Percentiles rank a stretch among this genome's conserved stretches.
Conservation (phyloP, 345 rosid species). For the Physaria fendleri region DNA sequence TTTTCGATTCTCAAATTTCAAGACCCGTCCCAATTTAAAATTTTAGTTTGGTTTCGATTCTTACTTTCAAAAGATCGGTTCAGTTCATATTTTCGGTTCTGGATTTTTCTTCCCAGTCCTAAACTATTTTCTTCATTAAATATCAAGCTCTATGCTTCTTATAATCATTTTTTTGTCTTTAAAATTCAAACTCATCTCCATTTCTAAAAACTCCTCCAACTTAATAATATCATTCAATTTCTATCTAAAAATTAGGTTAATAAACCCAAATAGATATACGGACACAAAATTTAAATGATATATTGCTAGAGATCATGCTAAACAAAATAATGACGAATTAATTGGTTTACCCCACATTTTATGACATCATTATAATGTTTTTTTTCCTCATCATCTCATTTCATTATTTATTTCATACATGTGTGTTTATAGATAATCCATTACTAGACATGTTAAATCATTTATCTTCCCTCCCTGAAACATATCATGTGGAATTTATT, state of each 20-base stretch:
- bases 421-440: not conserved
- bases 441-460: constrained; percentile 9
- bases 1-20: too few species aligned
- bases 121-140: too few species aligned
- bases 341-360: not conserved
- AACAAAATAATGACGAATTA: not conserved
- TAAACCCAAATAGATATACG: not conserved
- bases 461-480: constrained; percentile 1
- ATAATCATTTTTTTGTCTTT: not conserved
- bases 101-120: too few species aligned
- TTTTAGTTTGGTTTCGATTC: too few species aligned
- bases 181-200: not conserved
- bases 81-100: too few species aligned
- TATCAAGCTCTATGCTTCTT: too few species aligned
- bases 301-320: not conserved
- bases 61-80: too few species aligned
- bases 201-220: not conserved
- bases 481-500: constrained; percentile 11
- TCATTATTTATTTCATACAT: not conserved
- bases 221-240: not conserved
- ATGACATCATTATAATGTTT: not conserved
- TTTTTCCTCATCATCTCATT: not conserved
- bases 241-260: not conserved
- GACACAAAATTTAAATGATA: not conserved
- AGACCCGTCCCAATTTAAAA: too few species aligned